Evolutionary conservation across 208 protist genomes (phyloP).

Genomic region (Leishmania mexicana): DNA sequence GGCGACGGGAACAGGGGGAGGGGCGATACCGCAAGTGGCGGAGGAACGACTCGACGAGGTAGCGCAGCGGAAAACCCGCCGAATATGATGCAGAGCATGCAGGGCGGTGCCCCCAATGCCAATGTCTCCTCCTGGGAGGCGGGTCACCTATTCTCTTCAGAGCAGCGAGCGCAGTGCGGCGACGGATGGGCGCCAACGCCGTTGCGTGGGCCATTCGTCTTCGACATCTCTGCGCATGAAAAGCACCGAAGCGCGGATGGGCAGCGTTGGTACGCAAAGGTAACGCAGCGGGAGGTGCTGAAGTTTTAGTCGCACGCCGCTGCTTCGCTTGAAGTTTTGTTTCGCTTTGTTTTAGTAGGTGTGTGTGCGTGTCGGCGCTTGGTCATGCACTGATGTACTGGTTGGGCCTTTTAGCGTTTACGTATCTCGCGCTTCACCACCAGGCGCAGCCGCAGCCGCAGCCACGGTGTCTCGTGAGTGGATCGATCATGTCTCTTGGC

Average conservation of each 20-base stretch:
- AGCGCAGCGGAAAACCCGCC: neutral
- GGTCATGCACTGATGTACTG: neutral
- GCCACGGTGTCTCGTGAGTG: neutral
- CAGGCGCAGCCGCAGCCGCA: neutral
- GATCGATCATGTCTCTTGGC: neutral
- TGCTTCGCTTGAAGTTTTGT: neutral
- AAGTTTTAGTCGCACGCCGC: constrained; percentile 1
- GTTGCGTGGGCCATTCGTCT: constrained; percentile 30
- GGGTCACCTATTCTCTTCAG: constrained; percentile 16
- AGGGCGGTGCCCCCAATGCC: neutral
- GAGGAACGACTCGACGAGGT: neutral
- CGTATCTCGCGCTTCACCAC: neutral
- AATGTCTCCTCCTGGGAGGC: constrained; percentile 14
- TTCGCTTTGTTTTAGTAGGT: neutral
- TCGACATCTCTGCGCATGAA: constrained; percentile 21
- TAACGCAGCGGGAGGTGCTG: constrained; percentile 16
- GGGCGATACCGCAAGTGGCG: no score
- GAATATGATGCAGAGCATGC: constrained; percentile 11
- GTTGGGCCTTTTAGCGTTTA: neutral
- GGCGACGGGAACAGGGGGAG: neutral
- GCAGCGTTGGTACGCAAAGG: constrained; percentile 21
- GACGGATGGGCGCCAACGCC: constrained; percentile 28
- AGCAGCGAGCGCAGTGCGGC: constrained; percentile 31
- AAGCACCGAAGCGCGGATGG: constrained; percentile 22
- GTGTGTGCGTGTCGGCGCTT: neutral